A percentile compares a stretch with the other conserved stretches of the same genome.
Evolutionary conservation across 1,284 basidiomycete genomes (phyloP).

Genomic region (Microstroma glucosiphilum): DNA sequence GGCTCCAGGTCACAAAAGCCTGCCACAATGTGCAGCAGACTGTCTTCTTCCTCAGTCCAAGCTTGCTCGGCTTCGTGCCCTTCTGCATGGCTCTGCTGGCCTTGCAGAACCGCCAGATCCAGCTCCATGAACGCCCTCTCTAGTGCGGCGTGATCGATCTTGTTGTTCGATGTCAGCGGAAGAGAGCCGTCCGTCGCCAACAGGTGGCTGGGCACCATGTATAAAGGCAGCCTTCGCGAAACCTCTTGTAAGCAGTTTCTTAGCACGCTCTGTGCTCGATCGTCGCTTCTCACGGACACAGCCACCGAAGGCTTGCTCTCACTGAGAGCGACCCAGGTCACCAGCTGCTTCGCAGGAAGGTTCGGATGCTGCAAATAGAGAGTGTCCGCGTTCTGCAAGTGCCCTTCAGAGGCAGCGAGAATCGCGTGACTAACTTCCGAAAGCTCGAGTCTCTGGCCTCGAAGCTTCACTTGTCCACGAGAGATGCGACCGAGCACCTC

Average conservation of each 20-base stretch:
- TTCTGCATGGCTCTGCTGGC: conserved; percentile 18
- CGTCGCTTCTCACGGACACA: conserved; percentile 11
- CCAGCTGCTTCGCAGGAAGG: conserved; percentile 36
- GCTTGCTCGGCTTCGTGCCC: conserved; percentile 9
- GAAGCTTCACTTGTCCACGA: conserved; percentile 47
- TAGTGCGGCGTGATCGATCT: conserved; percentile 35
- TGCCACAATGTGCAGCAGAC: conserved; percentile 21
- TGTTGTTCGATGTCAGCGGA: conserved; percentile 48
- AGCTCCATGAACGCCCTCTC: conserved; percentile 19
- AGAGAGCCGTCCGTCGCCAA: conserved; percentile 25
- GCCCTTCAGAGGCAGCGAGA: too few species aligned
- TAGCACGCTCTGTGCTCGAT: neutral
- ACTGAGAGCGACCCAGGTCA: conserved; percentile 30
- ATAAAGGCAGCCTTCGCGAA: conserved; percentile 27
- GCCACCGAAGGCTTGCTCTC: neutral
- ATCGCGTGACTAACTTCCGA: conserved; percentile 40
- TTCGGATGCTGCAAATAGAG: conserved; percentile 42
- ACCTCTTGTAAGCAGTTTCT: conserved; percentile 15
- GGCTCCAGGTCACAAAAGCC: conserved; percentile 17
- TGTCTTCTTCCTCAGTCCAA: conserved; percentile 21
- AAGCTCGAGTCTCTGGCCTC: conserved; percentile 48
- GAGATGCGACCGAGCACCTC: conserved; percentile 45
- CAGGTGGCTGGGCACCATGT: conserved; percentile 43
- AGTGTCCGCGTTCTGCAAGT: conserved; percentile 26
- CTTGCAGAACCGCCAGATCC: conserved; percentile 16